Evolutionary conservation across 768 basidiomycete species (phyloP), one percentile per base, ranked within the genome.

Genomic region (Lyophyllum shimeji): DNA sequence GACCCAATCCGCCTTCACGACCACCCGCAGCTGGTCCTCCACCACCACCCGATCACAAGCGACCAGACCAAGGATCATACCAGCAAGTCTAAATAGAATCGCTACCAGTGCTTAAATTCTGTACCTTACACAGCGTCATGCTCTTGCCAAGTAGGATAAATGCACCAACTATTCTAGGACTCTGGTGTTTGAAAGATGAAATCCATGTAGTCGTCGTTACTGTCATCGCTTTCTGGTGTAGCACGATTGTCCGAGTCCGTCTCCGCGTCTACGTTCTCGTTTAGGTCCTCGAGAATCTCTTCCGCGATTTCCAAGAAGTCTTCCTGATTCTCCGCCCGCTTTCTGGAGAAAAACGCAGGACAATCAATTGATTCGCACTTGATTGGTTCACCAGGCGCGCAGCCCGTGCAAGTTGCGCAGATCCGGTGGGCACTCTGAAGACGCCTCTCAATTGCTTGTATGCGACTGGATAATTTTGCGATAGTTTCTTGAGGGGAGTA

Each of bases 281-380:
- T 71, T 48, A 81, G 55, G 37, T 74, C 74, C 39, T 73, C 65
- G 17, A 71, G 59, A 17, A 76, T 51, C 33, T 71, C 69, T 46
- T 67, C 53, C 34, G 76, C 65, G n/a, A 69, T 60, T 13, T 64
- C 67, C 24, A 76, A 59, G 52, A 74, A 69, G 33, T 74, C 73
- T 44, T 72, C 61, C 51, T 71, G 73, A 23, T 67, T 66, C 48
- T 87, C 84, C 5, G 79, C 75, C 61, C 83, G 86, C 57, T 80
- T 82, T 33, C 92, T 76, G 27, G 86, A 81, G 61, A 84, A 97
- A 31, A 94, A 69, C 84, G 91, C 89, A 0, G 87, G 82, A 67
- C 95, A 98, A 65, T 97, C 94, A 45, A 91, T 73, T 7, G 91
- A 93, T 63, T 89, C 85, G 70, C 95, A 98, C 31, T 80, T 69